phyloP scores from a whole-genome alignment of 2,329 filamentous ascomycete species.

The Botrytis fabae region DNA sequence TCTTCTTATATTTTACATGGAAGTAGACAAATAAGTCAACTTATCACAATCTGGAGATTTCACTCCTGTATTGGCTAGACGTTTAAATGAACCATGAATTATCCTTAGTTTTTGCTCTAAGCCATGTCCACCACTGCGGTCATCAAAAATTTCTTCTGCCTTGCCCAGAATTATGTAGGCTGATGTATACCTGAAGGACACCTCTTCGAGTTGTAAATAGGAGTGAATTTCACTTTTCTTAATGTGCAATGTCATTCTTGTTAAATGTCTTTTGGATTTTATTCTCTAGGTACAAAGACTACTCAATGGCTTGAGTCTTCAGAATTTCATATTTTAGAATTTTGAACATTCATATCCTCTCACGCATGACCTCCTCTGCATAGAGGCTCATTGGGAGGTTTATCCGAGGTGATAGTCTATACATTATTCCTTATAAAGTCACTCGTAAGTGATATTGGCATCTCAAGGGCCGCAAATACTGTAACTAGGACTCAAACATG shows the following conservation, averaged over 20 bases:
- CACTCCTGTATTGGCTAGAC: background rate
- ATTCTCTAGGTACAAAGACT: background rate
- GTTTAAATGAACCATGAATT: background rate
- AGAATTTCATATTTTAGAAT: fast-evolving
- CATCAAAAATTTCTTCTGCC: background rate
- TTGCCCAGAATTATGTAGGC: background rate
- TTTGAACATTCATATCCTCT: background rate
- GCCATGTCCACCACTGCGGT: fast-evolving
- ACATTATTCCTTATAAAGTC: background rate
- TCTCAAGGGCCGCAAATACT: no score
- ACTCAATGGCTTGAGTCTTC: background rate
- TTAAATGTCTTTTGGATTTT: no score
- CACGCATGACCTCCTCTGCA: no score
- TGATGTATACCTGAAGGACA: background rate
- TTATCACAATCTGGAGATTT: background rate
- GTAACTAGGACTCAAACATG: background rate
- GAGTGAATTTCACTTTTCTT: background rate
- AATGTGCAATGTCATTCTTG: no score
- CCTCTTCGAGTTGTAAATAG: background rate
- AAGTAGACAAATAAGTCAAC: background rate
- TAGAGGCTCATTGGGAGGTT: fast-evolving
- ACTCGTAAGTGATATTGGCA: background rate
- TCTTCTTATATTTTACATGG: background rate
- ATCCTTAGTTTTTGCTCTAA: background rate
- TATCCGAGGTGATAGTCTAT: background rate